Evolutionary conservation across 495 filamentous ascomycete species (phyloP).

Genomic region (Lentithecium fluviatile): DNA sequence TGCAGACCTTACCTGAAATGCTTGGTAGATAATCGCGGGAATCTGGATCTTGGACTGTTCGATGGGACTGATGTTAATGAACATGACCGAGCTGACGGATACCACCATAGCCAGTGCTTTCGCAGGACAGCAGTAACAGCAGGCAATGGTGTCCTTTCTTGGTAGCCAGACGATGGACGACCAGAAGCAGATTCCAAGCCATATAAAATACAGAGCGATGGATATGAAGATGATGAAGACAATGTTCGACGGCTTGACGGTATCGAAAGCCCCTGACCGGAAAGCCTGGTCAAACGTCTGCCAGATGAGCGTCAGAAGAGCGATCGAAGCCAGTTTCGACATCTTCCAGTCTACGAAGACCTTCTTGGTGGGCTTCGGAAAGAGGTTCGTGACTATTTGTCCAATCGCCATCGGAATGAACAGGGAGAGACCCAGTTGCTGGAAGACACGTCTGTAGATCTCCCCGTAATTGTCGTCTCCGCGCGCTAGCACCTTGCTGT

Average conservation of each 20-base stretch:
- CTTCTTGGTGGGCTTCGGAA: conserved; percentile 38
- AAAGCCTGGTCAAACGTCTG: conserved; percentile 49
- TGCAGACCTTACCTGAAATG: conserved; percentile 38
- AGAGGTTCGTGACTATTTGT: conserved; percentile 40
- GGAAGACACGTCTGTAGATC: conserved; percentile 45
- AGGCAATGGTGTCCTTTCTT: conserved; percentile 45
- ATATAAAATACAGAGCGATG: conserved; percentile 42
- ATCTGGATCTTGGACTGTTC: conserved; percentile 41
- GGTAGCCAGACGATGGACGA: conserved; percentile 42
- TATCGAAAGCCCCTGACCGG: conserved; percentile 41
- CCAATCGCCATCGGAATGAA: conserved; percentile 46
- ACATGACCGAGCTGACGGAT: conserved; percentile 42
- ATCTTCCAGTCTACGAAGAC: conserved; percentile 44
- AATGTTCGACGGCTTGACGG: conserved; percentile 40
- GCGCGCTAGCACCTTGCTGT: conserved; percentile 40
- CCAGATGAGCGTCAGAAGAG: conserved; percentile 46
- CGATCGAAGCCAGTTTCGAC: conserved; percentile 41
- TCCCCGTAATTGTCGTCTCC: conserved; percentile 32
- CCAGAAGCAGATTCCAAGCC: conserved; percentile 39
- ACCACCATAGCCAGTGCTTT: conserved; percentile 48
- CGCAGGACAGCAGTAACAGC: conserved; percentile 46
- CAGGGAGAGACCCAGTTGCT: conserved; percentile 47
- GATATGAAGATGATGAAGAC: conserved; percentile 47
- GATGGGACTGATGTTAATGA: conserved; percentile 33
- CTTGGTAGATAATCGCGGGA: conserved; percentile 46